Base-by-base conservation (phyloP, 1,284 basidiomycete genomes). In the Hymenochaete sp. region DNA sequence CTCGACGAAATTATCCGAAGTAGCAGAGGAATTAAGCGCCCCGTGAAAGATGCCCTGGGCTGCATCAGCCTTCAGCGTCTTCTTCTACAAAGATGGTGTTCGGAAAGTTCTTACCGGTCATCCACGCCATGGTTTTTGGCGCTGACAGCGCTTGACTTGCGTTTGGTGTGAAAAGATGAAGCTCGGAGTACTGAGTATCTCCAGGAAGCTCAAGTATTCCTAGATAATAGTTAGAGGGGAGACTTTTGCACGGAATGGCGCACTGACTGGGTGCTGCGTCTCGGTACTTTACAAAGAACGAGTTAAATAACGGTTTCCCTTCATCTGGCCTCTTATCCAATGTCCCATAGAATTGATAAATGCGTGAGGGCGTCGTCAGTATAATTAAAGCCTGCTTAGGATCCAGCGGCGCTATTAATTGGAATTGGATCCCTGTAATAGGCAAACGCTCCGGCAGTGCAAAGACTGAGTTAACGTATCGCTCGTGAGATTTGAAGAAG, bases 121-220 rank as follows among this genome's bases (percentile, higher is more conserved):
- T 75, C 93, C 93, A 97, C 2, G 90, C 92, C 53, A 95, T 68
- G 40, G 71, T 66, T 59, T 71, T 74, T 14, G 88, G 77, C 49
- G 80, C 57, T 36, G 75, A 82, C 42, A 68, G 66, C 8, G 75
- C 77, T 57, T 85, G 83, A 50, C 81, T 81, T 3, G 80, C 70
- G 55, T 80, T 77, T 3, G 73, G 75, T 14, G 73, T 79, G 60
- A 76, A 91, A 50, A 88, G 79, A 50, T 85, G 82, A 25, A 95
- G 65, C 56, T 91, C 82, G 1, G 89, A 91, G 50, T 76, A 67
- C 41, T 76, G 70, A 31, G 80, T 63, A 45, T 81, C 74, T 41
- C 91, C 86, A 13, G 89, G 88, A 10, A 95, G 68, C 61, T 93
- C 92, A 35, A 87, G 74, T 52, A 91, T 89, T 66, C 87, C 88